Conservation (phyloP, 2,329 filamentous ascomycete genomes). For the Pestalotiopsis sp. region DNA sequence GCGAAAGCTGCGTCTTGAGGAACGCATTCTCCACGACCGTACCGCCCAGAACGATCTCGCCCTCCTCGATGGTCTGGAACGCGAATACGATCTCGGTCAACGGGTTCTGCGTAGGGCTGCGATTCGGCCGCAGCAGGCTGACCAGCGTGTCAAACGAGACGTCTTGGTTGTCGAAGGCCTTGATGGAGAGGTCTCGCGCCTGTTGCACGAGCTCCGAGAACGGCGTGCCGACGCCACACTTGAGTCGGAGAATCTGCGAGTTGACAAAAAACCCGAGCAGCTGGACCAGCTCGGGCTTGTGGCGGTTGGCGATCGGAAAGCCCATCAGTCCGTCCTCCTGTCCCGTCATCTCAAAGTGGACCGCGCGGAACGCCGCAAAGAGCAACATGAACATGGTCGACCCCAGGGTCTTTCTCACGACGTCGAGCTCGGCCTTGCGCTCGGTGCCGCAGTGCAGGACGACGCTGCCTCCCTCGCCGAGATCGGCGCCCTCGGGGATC, state of each 20-base stretch:
- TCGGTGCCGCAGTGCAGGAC: neutral
- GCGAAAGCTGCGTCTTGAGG: neutral
- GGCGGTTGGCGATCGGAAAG: neutral
- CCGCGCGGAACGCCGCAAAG: neutral
- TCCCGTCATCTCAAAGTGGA: neutral
- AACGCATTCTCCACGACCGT: neutral
- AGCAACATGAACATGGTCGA: neutral
- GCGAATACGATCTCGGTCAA: neutral
- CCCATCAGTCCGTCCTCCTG: neutral
- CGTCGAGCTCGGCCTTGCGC: neutral
- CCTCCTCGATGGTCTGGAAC: neutral
- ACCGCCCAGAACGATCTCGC: neutral
- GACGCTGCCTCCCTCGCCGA: neutral
- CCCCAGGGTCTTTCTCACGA: neutral
- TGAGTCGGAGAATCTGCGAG: neutral
- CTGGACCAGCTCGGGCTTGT: neutral
- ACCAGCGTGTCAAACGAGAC: neutral
- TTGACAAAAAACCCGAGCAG: neutral
- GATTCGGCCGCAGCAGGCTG: neutral
- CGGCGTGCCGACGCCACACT: neutral
- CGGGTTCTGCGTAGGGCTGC: neutral
- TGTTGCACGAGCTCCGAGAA: neutral
- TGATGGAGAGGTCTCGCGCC: neutral
- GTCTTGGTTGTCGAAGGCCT: neutral
- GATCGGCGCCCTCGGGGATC: neutral